Percentiles rank a stretch among this genome's conserved stretches.
Evolutionary conservation across 495 filamentous ascomycete species (phyloP).

Genomic region (Bryoglossum gracile): DNA sequence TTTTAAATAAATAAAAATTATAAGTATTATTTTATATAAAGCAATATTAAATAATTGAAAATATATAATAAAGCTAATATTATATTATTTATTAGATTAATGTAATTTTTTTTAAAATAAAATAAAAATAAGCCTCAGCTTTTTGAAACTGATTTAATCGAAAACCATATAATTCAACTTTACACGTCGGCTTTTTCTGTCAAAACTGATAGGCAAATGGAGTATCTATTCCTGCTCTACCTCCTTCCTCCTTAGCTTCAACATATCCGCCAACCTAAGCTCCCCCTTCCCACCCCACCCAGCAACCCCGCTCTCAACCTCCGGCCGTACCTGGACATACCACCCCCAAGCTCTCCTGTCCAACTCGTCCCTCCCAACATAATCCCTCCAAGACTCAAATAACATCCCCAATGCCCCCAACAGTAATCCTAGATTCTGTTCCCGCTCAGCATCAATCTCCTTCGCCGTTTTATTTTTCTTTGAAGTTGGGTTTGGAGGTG

Average conservation of each 20-base stretch:
- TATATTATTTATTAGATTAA: no score
- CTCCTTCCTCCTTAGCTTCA: constrained; percentile 47
- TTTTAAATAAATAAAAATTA: no score
- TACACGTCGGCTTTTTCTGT: no score
- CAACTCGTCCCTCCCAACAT: constrained; percentile 51
- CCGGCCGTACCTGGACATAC: constrained; percentile 69
- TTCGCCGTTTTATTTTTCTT: constrained; percentile 34
- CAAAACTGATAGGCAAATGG: no score
- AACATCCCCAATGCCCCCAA: constrained; percentile 61
- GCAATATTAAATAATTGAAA: no score
- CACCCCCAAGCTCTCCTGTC: constrained; percentile 71
- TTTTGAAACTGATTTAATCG: no score
- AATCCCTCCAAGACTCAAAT: constrained; percentile 59
- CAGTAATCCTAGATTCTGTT: constrained; percentile 57
- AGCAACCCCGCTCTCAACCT: constrained; percentile 59
- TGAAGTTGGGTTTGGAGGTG: constrained; percentile 20
- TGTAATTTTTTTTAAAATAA: no score
- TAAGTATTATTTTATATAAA: no score
- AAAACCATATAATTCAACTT: no score
- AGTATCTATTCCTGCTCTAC: no score
- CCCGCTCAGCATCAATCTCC: constrained; percentile 46
- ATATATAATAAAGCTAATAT: no score
- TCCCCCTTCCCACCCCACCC: constrained; percentile 78
- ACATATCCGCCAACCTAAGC: constrained; percentile 57
- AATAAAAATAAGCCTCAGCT: no score